phyloP scores from a whole-genome alignment of 2,329 filamentous ascomycete genomes.

The Ceratocystis cacaofunesta region DNA sequence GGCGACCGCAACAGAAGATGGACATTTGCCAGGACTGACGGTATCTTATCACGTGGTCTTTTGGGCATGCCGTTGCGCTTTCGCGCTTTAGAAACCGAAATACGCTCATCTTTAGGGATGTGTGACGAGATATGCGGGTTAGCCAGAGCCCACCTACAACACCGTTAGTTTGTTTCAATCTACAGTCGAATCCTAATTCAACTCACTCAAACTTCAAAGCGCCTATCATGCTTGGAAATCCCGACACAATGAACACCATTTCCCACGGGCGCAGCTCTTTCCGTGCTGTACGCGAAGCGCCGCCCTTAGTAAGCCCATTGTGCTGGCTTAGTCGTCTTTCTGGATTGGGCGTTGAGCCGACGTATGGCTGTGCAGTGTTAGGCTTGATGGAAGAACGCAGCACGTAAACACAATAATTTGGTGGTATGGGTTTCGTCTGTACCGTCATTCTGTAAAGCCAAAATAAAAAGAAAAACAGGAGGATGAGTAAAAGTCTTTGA shows the following conservation, averaged over 20 bases:
- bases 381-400: conserved; percentile 66
- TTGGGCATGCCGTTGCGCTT: conserved; percentile 41
- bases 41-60: conserved; percentile 45
- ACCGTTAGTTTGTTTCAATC: neutral
- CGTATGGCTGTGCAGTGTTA: conserved; percentile 50
- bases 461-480: neutral
- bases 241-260: conserved; percentile 72
- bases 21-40: conserved; percentile 60
- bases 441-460: conserved; percentile 26
- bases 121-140: conserved; percentile 71
- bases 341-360: conserved; percentile 85
- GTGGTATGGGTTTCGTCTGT: conserved; percentile 50
- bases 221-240: conserved; percentile 74
- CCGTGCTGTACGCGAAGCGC: conserved; percentile 61
- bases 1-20: conserved; percentile 64
- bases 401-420: conserved; percentile 87
- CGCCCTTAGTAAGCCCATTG: conserved; percentile 71
- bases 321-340: conserved; percentile 75
- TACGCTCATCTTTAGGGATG: conserved; percentile 49
- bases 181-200: neutral
- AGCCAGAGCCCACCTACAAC: conserved; percentile 70
- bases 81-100: conserved; percentile 35
- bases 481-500: neutral
- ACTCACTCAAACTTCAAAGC: conserved; percentile 87
- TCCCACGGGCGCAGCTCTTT: conserved; percentile 68